These are phyloP conservation scores for Rhizoclosmatium globosum DNA, from an alignment of 192 early-diverging fungal genomes.

Conservation along the genomic window DNA sequence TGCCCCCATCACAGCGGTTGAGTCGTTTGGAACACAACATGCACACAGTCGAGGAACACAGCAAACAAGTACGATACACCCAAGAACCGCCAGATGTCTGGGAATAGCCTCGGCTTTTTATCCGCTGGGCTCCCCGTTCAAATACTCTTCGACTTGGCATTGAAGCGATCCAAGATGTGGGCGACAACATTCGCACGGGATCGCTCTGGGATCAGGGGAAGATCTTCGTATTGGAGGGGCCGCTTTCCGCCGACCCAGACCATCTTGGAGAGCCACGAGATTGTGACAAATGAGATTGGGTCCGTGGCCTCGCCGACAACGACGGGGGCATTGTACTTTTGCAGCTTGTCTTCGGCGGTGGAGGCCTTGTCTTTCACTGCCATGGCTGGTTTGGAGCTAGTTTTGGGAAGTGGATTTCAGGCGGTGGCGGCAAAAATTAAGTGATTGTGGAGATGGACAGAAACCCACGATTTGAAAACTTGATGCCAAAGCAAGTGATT, in stretches of 20 bases:
- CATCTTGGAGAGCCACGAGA: slow-evolving; percentile 11
- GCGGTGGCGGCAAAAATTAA: too few relatives aligned
- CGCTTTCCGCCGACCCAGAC: background rate
- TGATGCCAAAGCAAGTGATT: too few relatives aligned
- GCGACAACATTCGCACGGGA: background rate
- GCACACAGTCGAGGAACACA: slow-evolving; percentile 1
- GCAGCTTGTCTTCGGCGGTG: too few relatives aligned
- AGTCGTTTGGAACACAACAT: background rate
- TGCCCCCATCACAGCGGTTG: slow-evolving; percentile 17
- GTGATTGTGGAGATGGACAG: too few relatives aligned
- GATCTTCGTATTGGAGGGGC: slow-evolving; percentile 23
- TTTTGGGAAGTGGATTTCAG: too few relatives aligned
- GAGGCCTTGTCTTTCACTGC: background rate
- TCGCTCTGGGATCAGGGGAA: background rate
- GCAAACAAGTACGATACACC: background rate
- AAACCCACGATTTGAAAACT: too few relatives aligned
- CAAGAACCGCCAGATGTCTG: slow-evolving; percentile 14
- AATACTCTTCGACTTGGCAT: background rate
- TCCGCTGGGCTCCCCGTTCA: background rate
- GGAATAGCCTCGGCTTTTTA: background rate
- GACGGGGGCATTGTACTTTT: too few relatives aligned
- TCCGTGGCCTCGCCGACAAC: slow-evolving; percentile 13
- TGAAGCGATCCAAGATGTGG: background rate
- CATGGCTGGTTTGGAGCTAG: too few relatives aligned
- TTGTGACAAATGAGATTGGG: slow-evolving; percentile 11